Percentiles rank a stretch among this genome's conserved stretches.
These are phyloP conservation scores for Colletotrichum incanum DNA, from an alignment of 2,329 filamentous ascomycete genomes.

Conservation along the genomic window DNA sequence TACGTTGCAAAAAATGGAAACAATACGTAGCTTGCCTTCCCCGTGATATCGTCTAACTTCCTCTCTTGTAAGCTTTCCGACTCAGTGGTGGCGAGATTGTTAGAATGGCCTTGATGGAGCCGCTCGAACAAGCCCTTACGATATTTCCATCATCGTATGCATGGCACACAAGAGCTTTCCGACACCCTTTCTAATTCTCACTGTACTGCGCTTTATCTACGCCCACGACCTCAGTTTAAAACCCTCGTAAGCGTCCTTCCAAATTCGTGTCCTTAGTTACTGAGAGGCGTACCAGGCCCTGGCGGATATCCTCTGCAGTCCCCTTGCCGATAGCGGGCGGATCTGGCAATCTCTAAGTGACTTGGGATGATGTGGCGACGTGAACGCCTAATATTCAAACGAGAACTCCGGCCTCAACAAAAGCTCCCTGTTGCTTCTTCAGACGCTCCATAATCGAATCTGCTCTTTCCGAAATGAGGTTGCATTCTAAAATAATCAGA, in stretches of 20 bases:
- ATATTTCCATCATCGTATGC: no score
- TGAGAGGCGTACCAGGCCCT: background rate
- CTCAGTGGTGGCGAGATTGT: no score
- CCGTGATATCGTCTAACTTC: background rate
- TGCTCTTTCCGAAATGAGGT: slow-evolving; percentile 46
- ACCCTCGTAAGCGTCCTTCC: background rate
- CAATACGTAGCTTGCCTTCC: background rate
- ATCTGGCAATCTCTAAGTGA: background rate
- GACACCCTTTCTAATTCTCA: background rate
- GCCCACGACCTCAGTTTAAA: background rate
- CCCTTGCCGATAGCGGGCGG: background rate
- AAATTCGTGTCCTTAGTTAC: background rate
- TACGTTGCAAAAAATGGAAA: no score
- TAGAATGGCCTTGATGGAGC: background rate
- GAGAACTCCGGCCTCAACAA: slow-evolving; percentile 15
- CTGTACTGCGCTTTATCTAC: background rate
- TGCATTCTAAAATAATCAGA: slow-evolving; percentile 49
- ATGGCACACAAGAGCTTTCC: background rate
- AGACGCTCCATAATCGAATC: slow-evolving; percentile 45
- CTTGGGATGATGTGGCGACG: background rate
- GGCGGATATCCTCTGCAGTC: background rate
- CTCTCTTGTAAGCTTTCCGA: background rate
- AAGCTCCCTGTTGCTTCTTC: slow-evolving; percentile 19
- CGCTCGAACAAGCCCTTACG: background rate
- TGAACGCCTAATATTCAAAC: background rate